These are phyloP conservation scores for Cyberlindnera samutprakarnensis DNA, from an alignment of 805 yeast species.

Conservation along the genomic window DNA sequence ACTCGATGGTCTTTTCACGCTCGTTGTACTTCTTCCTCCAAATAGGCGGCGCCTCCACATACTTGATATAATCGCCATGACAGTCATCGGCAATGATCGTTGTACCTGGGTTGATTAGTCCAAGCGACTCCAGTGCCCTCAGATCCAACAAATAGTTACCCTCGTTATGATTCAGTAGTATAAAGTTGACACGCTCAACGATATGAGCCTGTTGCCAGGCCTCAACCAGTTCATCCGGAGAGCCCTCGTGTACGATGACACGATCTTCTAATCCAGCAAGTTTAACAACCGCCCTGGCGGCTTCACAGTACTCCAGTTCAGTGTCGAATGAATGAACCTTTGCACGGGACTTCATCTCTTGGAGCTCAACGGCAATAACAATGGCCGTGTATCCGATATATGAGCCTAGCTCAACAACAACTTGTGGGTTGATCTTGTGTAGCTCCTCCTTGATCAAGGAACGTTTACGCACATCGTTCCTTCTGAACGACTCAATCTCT, in stretches of 20 bases:
- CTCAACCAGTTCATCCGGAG: conserved; percentile 10
- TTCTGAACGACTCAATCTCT: conserved; percentile 9
- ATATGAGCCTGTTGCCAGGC: conserved; percentile 7
- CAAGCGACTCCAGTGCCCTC: conserved; percentile 27
- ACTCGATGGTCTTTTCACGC: conserved; percentile 22
- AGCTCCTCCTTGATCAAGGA: conserved; percentile 3
- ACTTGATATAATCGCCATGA: conserved; percentile 26
- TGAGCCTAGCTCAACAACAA: conserved; percentile 17
- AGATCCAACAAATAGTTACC: conserved; percentile 6
- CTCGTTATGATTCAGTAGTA: conserved; percentile 35
- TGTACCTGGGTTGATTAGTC: conserved; percentile 33
- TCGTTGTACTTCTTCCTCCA: conserved; percentile 26
- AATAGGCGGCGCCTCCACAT: conserved; percentile 31
- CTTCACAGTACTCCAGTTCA: conserved; percentile 6
- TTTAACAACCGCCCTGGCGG: conserved; percentile 11
- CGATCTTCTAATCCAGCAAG: conserved; percentile 14
- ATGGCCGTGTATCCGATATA: conserved; percentile 15
- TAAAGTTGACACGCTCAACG: conserved; percentile 24
- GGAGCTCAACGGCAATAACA: conserved; percentile 11
- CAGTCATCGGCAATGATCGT: conserved; percentile 31
- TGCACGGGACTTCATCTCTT: conserved; percentile 4
- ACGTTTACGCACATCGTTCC: conserved; percentile 2
- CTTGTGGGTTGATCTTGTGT: conserved; percentile 8
- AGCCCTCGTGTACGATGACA: conserved; percentile 12
- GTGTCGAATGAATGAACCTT: conserved; percentile 17